Evolutionary conservation across 305 asterid genomes (phyloP), one percentile per base, ranked within the genome.

Genomic region (Fraxinus albicans): DNA sequence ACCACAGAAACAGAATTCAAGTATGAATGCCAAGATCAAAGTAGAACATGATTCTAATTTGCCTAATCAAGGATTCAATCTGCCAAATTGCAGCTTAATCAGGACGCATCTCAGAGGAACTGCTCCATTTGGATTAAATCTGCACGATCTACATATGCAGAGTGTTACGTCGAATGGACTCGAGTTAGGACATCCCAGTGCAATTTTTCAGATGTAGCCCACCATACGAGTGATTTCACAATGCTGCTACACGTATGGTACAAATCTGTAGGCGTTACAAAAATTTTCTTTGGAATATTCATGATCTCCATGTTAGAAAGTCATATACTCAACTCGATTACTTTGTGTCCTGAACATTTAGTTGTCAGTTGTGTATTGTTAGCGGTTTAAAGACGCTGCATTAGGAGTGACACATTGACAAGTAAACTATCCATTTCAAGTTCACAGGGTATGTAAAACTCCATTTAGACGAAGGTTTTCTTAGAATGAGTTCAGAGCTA

Each of bases 141-240:
- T 86, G 77, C 89, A 82, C 36, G 90, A 88, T 3, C 90, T 83
- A 21, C 82, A 82, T 47, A 5, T 86, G 84, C 87, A 85, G 84
- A 83, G 82, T 80, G 40, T 85, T 58, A 84, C 77, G 47, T 86
- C 84, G 17, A 88, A 85, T 79, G 92, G 89, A 25, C 82, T 90
- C 63, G 87, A 85, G 67, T 83, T 90, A 63, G 93, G 91, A 77
- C 90, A 85, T 63, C 86, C 86, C 77, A 87, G 86, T 73, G 42
- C 92, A 23, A 9, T 86, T 35, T 87, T 89, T 81, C 92, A 88
- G 84, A 86, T 89, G 88, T 87, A 89, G 70, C 86, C 86, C 19
- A 82, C 86, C 29, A 70, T 34, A 12, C 80, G 76, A 55, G 25
- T n/a, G 65, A 55, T 55, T 53, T 55, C 25, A 55, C 65, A 60